phyloP scores from a whole-genome alignment of 805 yeast species.

The Millerozyma miso region DNA sequence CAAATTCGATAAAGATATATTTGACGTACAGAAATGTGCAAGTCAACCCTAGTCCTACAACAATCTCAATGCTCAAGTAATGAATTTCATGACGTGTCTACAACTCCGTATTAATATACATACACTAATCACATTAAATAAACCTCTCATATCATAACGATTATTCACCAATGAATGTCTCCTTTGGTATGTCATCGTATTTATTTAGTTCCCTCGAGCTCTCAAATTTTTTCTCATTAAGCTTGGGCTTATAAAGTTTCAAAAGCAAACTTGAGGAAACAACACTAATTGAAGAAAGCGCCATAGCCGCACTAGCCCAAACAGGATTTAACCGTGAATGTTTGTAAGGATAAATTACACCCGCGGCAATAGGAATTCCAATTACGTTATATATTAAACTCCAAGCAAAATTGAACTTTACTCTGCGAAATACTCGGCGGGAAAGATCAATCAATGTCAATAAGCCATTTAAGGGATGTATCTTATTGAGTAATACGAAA shows the following conservation, averaged over 20 bases:
- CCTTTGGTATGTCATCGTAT: slow-evolving; percentile 9
- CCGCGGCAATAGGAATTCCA: slow-evolving; percentile 65
- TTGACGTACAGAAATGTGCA: slow-evolving; percentile 14
- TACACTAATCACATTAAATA: background rate
- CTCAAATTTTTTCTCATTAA: slow-evolving; percentile 13
- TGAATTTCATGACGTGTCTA: background rate
- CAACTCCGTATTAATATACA: too few species aligned
- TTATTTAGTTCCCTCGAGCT: background rate
- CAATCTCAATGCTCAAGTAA: background rate
- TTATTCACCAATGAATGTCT: background rate
- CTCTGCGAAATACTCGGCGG: slow-evolving; percentile 46
- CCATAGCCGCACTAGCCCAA: slow-evolving; percentile 70
- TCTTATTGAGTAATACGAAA: slow-evolving; percentile 58
- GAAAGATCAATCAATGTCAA: slow-evolving; percentile 53
- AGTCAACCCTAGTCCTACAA: background rate
- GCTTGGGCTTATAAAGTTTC: slow-evolving; percentile 42
- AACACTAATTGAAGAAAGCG: slow-evolving; percentile 54
- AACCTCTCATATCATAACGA: background rate
- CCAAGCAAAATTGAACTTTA: slow-evolving; percentile 57
- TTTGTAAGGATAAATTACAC: slow-evolving; percentile 54
- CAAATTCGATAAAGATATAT: slow-evolving; percentile 44
- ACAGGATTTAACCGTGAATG: slow-evolving; percentile 56
- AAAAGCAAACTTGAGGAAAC: slow-evolving; percentile 53
- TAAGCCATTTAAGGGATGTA: slow-evolving; percentile 47
- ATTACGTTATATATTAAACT: slow-evolving; percentile 53